Evolutionary conservation across 139 green algal genomes (phyloP).

Genomic region (Chlamydomonas sp.): DNA sequence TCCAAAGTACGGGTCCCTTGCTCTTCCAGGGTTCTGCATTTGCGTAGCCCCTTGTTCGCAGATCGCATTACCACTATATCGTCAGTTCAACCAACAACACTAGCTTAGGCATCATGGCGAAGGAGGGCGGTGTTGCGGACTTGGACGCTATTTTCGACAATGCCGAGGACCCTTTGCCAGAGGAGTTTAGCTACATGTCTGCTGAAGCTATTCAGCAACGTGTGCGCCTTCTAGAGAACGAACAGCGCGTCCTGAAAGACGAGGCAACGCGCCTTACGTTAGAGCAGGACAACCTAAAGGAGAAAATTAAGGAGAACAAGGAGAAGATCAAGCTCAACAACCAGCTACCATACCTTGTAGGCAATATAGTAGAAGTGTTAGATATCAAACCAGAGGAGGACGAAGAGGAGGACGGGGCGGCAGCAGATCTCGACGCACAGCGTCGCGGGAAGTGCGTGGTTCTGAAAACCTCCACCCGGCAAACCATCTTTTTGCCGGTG

Average conservation of each 20-base stretch:
- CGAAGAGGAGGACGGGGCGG: slow-evolving; percentile 86
- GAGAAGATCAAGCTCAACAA: slow-evolving; percentile 99
- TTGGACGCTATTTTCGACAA: slow-evolving; percentile 55
- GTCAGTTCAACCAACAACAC: no score
- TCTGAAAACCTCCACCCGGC: slow-evolving; percentile 96
- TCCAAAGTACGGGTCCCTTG: no score
- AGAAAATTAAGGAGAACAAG: slow-evolving; percentile 96
- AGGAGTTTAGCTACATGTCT: slow-evolving; percentile 91
- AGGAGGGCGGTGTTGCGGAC: no score
- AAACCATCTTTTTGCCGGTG: slow-evolving; percentile 99
- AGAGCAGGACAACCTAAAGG: slow-evolving; percentile 80
- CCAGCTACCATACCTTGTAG: slow-evolving; percentile 98
- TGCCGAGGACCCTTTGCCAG: slow-evolving; percentile 70
- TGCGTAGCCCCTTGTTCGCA: no score
- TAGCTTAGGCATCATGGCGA: no score
- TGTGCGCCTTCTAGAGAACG: slow-evolving; percentile 93
- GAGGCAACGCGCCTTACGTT: slow-evolving; percentile 89
- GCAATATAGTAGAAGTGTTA: slow-evolving; percentile 98
- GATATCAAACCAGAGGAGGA: slow-evolving; percentile 94
- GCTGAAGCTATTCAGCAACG: slow-evolving; percentile 89
- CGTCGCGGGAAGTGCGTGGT: slow-evolving; percentile 96
- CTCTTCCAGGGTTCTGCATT: no score
- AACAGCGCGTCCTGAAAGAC: slow-evolving; percentile 97
- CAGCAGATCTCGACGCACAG: slow-evolving; percentile 91
- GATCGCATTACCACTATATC: no score